Conservation (phyloP, 2,329 filamentous ascomycete genomes). For the Lasiodiplodia theobromae region DNA sequence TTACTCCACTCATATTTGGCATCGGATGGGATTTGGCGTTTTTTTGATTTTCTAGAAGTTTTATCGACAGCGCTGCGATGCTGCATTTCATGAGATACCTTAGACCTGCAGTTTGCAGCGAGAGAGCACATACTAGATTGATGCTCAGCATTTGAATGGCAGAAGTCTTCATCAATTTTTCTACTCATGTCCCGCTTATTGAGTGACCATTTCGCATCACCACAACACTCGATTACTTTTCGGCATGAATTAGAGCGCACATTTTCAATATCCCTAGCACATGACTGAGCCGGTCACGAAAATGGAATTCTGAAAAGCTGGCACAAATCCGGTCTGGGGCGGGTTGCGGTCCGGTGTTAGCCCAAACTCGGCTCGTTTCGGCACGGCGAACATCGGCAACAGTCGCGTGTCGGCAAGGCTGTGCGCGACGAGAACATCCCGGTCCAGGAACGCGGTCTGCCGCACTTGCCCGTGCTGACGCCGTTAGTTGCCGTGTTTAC, state of each 20-base stretch:
- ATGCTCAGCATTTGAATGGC: not conserved
- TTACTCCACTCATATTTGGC: conserved; percentile 11
- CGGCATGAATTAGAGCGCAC: no score
- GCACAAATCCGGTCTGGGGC: no score
- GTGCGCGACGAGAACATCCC: not conserved
- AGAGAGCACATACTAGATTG: not conserved
- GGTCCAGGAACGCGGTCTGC: not conserved
- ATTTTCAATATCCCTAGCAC: no score
- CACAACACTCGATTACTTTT: no score
- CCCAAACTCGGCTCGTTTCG: not conserved
- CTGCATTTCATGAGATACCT: not conserved
- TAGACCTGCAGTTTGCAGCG: not conserved
- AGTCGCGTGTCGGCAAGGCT: not conserved
- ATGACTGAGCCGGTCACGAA: no score
- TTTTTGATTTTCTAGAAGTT: not conserved
- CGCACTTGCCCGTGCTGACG: not conserved
- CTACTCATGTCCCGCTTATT: no score
- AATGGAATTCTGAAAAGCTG: no score
- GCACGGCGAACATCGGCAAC: not conserved
- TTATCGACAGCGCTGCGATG: not conserved
- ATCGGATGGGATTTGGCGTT: conserved; percentile 2
- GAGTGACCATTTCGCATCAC: no score
- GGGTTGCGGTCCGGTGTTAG: not conserved
- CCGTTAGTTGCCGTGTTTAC: no score
- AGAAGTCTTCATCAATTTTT: no score